Conservation (phyloP, 768 basidiomycete genomes). For the Pleurotus giganteus region DNA sequence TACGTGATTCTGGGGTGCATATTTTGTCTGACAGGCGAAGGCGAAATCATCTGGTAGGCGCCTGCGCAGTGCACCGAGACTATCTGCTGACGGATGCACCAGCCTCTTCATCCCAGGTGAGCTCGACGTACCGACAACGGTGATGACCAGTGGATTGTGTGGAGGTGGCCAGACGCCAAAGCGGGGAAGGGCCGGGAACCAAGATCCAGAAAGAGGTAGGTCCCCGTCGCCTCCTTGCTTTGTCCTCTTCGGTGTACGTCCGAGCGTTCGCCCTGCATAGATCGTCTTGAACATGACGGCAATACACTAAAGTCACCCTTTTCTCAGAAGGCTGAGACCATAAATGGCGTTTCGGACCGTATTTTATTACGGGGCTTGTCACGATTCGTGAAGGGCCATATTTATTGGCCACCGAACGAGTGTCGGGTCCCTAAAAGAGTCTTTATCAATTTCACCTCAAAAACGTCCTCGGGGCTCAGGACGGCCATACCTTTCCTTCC, state of each 20-base stretch:
- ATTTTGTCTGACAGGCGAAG: not conserved
- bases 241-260: slow-evolving; percentile 6
- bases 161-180: not conserved
- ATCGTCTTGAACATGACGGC: not conserved
- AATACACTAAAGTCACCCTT: slow-evolving; percentile 7
- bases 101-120: too few species aligned
- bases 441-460: slow-evolving; percentile 4
- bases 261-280: slow-evolving; percentile 4
- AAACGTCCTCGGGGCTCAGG: not conserved
- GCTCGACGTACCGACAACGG: too few species aligned
- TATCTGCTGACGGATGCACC: too few species aligned
- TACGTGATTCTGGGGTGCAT: slow-evolving; percentile 1
- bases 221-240: slow-evolving; percentile 7
- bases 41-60: not conserved
- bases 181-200: not conserved
- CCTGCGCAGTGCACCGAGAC: too few species aligned
- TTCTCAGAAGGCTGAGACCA: slow-evolving; percentile 3
- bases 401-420: slow-evolving; percentile 5
- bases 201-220: slow-evolving; percentile 2
- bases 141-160: too few species aligned
- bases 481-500: not conserved
- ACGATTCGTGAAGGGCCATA: slow-evolving; percentile 3
- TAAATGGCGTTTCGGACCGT: slow-evolving; percentile 7
- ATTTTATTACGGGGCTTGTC: not conserved
- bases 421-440: slow-evolving; percentile 1